These are phyloP conservation scores for Solanum chiquidenum DNA, from an alignment of 257 asterid species.

Conservation along the genomic window DNA sequence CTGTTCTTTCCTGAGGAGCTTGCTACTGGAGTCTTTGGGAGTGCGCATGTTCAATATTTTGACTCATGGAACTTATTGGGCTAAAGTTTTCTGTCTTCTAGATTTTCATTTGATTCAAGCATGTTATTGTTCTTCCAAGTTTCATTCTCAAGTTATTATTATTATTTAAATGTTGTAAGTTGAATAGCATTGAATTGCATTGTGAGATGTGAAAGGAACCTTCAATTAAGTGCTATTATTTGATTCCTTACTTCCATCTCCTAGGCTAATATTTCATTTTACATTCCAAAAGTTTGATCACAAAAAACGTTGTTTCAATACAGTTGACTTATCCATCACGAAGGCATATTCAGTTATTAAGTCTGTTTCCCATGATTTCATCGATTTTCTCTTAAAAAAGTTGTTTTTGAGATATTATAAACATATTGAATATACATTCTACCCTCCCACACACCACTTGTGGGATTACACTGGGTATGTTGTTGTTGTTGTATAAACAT, in stretches of 20 bases:
- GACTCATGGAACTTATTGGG: not conserved
- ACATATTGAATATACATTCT: not conserved
- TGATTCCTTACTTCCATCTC: not conserved
- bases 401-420: not conserved
- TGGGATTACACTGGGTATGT: not conserved
- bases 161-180: not conserved
- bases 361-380: not conserved
- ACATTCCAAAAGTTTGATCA: not conserved
- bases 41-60: not conserved
- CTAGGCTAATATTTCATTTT: not conserved
- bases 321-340: not conserved
- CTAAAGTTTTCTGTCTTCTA: not conserved
- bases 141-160: not conserved
- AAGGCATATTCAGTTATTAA: not conserved
- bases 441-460: not conserved
- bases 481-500: not conserved
- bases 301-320: not conserved
- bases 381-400: not conserved
- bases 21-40: not conserved
- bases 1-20: not conserved
- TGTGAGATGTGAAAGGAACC: not conserved
- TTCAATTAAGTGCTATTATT: not conserved
- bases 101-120: not conserved
- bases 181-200: not conserved
- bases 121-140: not conserved